Conservation (phyloP, 495 filamentous ascomycete species). For the Lepraria neglecta region DNA sequence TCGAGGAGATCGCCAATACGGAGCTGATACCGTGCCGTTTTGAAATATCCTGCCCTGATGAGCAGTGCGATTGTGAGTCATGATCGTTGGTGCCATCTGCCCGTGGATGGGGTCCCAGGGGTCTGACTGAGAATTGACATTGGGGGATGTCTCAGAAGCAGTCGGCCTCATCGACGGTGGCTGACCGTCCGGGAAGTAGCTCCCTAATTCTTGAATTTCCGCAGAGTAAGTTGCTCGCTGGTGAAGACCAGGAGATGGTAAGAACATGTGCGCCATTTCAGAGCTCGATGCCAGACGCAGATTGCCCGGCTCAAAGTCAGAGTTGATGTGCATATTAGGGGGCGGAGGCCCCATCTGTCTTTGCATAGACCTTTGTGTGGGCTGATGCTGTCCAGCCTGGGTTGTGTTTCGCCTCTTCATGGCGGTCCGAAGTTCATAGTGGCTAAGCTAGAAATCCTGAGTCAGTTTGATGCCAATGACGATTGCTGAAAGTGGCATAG, state of each 20-base stretch:
- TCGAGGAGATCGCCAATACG: conserved; percentile 9
- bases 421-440: conserved; percentile 3
- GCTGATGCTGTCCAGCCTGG: not conserved
- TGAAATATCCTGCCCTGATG: not conserved
- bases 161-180: conserved; percentile 7
- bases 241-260: conserved; percentile 3
- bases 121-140: conserved; percentile 18
- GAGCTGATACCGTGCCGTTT: not conserved
- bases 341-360: conserved; percentile 21
- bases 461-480: not conserved
- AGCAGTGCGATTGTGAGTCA: not conserved
- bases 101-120: conserved; percentile 22
- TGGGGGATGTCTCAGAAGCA: conserved; percentile 7
- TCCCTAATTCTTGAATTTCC: conserved; percentile 1
- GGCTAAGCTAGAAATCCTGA: not conserved
- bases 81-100: not conserved
- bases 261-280: conserved; percentile 13
- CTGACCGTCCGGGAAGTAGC: conserved; percentile 7
- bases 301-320: conserved; percentile 15
- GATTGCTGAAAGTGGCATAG: not conserved
- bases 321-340: conserved; percentile 7
- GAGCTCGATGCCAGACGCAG: not conserved
- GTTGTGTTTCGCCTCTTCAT: conserved; percentile 7
- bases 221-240: conserved; percentile 12
- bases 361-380: conserved; percentile 5